Conservation (phyloP, 768 basidiomycete genomes). For the Nidularia sp. region DNA sequence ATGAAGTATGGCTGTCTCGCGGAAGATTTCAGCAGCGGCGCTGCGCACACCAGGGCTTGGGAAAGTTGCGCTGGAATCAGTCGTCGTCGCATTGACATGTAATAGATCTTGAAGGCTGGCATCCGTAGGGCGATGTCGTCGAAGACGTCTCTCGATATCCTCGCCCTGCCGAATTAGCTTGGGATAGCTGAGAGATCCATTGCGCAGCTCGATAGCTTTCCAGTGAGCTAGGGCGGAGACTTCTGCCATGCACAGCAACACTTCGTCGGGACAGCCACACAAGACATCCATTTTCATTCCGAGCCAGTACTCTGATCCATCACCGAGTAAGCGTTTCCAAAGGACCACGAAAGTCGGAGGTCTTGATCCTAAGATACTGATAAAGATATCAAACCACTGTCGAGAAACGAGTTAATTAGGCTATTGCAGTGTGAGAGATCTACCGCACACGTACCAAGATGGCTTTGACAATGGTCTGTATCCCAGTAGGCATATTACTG, state of each 20-base stretch:
- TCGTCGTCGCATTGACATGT: constrained; percentile 21
- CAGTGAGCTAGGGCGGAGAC: constrained; percentile 69
- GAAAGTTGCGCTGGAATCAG: constrained; percentile 14
- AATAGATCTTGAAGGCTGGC: constrained; percentile 22
- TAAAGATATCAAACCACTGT: constrained; percentile 79
- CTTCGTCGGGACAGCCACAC: constrained; percentile 78
- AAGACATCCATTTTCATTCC: constrained; percentile 61
- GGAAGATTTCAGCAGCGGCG: constrained; percentile 53
- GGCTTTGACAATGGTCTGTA: constrained; percentile 61
- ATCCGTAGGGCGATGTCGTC: constrained; percentile 33
- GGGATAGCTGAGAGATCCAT: constrained; percentile 66
- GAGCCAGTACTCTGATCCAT: constrained; percentile 42
- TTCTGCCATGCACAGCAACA: constrained; percentile 72
- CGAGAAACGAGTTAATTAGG: constrained; percentile 9
- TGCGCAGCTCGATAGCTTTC: constrained; percentile 62
- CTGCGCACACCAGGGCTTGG: constrained; percentile 43
- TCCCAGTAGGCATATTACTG: constrained; percentile 46
- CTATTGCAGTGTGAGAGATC: neutral
- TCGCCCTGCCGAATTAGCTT: constrained; percentile 75
- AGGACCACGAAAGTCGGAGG: constrained; percentile 64
- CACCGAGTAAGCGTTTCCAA: constrained; percentile 63
- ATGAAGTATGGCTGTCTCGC: constrained; percentile 63
- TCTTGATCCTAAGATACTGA: constrained; percentile 55
- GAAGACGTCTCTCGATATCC: constrained; percentile 63
- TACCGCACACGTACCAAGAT: constrained; percentile 57